Evolutionary conservation across 2,329 filamentous ascomycete species (phyloP).

Genomic region (Pseudogymnoascus sp.): DNA sequence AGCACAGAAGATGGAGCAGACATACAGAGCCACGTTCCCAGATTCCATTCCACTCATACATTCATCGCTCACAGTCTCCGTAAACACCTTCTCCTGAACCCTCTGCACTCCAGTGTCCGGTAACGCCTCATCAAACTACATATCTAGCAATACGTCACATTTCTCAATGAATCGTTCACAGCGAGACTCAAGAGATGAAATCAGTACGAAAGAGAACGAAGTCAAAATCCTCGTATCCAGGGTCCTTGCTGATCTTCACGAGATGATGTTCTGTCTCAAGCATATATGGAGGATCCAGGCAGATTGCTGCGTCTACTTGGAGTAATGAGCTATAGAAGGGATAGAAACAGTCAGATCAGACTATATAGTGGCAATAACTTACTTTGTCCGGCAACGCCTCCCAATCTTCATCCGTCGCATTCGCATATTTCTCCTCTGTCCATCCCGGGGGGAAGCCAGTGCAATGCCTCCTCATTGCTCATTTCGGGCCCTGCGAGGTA

Average conservation of each 20-base stretch:
- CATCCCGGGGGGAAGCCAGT: neutral
- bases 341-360: neutral
- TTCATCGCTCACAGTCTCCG: neutral
- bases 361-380: neutral
- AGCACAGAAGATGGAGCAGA: neutral
- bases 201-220: neutral
- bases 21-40: neutral
- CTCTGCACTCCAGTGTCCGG: neutral
- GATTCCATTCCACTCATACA: neutral
- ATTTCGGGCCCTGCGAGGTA: neutral
- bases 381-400: neutral
- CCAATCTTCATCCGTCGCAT: neutral
- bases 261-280: neutral
- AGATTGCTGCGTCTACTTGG: neutral
- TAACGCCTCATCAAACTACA: neutral
- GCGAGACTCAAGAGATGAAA: neutral
- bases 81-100: neutral
- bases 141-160: neutral
- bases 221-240: constrained; percentile 1
- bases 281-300: neutral
- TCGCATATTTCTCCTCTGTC: neutral
- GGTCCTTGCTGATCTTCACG: neutral
- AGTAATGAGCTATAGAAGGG: neutral
- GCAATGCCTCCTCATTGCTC: neutral
- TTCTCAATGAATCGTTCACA: neutral